phyloP scores from a whole-genome alignment of 805 yeast genomes.

The Tetrapisispora pingtungensis region DNA sequence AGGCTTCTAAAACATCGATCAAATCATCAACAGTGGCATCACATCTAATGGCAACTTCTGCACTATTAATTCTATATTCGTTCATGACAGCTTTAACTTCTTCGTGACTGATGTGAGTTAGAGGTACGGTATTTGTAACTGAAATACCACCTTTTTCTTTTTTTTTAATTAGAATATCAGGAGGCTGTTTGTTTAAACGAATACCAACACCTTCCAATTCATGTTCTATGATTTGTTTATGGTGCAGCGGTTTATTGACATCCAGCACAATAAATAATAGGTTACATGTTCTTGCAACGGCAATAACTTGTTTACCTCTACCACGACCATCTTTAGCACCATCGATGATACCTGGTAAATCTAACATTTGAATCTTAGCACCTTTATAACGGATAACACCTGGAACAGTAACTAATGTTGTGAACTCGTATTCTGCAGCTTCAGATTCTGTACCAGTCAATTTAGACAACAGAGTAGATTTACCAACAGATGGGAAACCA shows the following conservation, averaged over 20 bases:
- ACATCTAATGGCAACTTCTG: constrained; percentile 92
- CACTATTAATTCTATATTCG: constrained; percentile 90
- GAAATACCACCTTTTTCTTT: constrained; percentile 95
- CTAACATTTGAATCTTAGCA: constrained; percentile 93
- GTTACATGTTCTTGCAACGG: constrained; percentile 97
- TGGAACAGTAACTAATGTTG: constrained; percentile 94
- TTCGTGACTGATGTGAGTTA: constrained; percentile 84
- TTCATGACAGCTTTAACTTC: constrained; percentile 93
- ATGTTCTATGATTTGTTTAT: constrained; percentile 85
- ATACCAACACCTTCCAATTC: constrained; percentile 98
- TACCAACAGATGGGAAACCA: constrained; percentile 92
- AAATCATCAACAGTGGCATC: constrained; percentile 97
- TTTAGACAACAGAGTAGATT: constrained; percentile 74
- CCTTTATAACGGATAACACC: constrained; percentile 95
- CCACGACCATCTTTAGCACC: constrained; percentile 91
- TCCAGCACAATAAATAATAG: constrained; percentile 87
- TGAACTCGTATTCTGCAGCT: constrained; percentile 96
- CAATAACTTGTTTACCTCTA: constrained; percentile 93
- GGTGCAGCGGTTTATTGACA: constrained; percentile 91
- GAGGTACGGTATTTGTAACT: constrained; percentile 85
- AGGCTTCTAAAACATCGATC: constrained; percentile 87
- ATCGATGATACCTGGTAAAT: constrained; percentile 82
- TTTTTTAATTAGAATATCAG: constrained; percentile 82
- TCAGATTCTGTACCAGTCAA: constrained; percentile 94
- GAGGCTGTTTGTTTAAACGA: constrained; percentile 82